phyloP scores from a whole-genome alignment of 2,329 filamentous ascomycete species.

The Coleophoma crateriformis region DNA sequence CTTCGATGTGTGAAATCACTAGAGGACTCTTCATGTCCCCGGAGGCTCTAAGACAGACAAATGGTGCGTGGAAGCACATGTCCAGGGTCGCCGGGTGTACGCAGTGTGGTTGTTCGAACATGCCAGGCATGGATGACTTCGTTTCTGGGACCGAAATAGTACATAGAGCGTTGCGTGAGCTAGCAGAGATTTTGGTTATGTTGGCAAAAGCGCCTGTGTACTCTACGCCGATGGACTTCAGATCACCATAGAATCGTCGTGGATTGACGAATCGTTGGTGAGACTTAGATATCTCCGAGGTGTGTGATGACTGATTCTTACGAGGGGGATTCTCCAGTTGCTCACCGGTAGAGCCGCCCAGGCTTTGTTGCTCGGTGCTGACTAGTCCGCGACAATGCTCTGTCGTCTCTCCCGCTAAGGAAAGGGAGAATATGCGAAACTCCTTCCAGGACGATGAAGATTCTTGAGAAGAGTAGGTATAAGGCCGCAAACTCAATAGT shows the following conservation, averaged over 20 bases:
- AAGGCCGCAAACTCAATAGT: slow-evolving; percentile 36
- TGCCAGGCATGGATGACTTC: slow-evolving; percentile 39
- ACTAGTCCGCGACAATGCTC: slow-evolving; percentile 24
- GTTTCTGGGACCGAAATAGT: slow-evolving; percentile 35
- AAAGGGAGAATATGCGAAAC: slow-evolving; percentile 27
- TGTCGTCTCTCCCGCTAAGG: slow-evolving; percentile 14
- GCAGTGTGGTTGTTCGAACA: slow-evolving; percentile 46
- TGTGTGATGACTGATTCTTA: too few relatives aligned
- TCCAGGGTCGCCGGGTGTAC: slow-evolving; percentile 52
- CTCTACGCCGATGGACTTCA: slow-evolving; percentile 38
- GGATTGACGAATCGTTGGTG: too few relatives aligned
- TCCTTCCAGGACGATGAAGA: slow-evolving; percentile 42
- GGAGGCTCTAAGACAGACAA: slow-evolving; percentile 18
- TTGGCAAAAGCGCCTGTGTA: slow-evolving; percentile 46
- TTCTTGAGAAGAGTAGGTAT: slow-evolving; percentile 31
- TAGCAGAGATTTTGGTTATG: slow-evolving; percentile 36
- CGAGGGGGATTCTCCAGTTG: too few relatives aligned
- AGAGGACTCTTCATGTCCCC: background rate
- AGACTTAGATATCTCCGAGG: too few relatives aligned
- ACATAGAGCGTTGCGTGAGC: slow-evolving; percentile 19
- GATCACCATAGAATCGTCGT: slow-evolving; percentile 34
- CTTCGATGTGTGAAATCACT: background rate
- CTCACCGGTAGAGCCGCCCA: too few relatives aligned
- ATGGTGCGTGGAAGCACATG: slow-evolving; percentile 15
- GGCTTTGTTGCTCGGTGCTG: background rate